Conservation (phyloP, 768 basidiomycete genomes). For the Lentinus brumalis region DNA sequence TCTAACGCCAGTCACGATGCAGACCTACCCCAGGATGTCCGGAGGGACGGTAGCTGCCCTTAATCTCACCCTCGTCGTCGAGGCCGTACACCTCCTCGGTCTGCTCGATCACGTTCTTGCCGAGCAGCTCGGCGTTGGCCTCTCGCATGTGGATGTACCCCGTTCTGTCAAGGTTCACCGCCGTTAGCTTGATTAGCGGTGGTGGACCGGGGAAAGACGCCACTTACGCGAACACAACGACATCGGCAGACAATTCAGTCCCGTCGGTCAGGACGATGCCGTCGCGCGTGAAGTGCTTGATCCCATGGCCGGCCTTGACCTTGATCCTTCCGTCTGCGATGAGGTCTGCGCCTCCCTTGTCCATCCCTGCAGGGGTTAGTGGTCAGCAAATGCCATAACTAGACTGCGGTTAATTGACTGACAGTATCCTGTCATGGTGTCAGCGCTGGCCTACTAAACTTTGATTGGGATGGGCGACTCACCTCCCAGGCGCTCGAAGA, state of each 20-base stretch:
- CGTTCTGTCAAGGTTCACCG: conserved; percentile 23
- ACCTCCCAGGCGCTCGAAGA: conserved; percentile 38
- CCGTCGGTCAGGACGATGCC: conserved; percentile 27
- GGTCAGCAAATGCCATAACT: neutral
- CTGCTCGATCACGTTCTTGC: conserved; percentile 36
- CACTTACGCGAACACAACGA: conserved; percentile 32
- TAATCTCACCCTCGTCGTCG: conserved; percentile 45
- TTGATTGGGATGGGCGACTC: neutral
- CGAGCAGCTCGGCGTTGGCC: conserved; percentile 35
- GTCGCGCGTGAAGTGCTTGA: conserved; percentile 31
- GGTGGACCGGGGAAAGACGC: neutral
- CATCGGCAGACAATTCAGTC: conserved; percentile 27
- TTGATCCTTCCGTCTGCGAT: conserved; percentile 55
- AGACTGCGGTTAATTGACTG: neutral
- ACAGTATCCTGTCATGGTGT: conserved; percentile 2
- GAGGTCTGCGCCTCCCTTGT: conserved; percentile 42
- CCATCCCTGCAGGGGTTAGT: conserved; percentile 14
- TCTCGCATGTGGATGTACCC: conserved; percentile 38
- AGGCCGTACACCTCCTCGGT: conserved; percentile 40
- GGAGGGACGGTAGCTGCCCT: conserved; percentile 40
- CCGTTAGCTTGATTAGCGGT: neutral
- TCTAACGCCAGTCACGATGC: neutral
- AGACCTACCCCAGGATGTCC: conserved; percentile 44
- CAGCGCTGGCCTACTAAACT: neutral
- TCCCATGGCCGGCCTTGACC: conserved; percentile 40